Evolutionary conservation across 352 stramenopile genomes (phyloP).

Genomic region (Globisporangium paddicum): DNA sequence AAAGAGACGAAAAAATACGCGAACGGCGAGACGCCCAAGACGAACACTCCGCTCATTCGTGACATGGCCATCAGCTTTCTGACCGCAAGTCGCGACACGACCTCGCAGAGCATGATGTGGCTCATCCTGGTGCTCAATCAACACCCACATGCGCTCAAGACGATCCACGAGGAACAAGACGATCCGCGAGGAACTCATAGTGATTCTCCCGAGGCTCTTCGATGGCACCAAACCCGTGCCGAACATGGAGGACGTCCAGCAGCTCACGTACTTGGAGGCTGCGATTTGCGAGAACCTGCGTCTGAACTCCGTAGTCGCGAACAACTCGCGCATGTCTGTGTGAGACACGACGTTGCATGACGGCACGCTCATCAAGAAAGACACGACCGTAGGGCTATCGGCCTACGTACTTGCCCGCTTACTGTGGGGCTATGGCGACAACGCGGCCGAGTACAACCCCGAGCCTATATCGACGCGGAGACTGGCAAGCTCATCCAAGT

Average conservation of each 20-base stretch:
- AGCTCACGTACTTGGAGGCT: conserved; percentile 45
- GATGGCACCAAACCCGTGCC: conserved; percentile 14
- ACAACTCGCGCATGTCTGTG: conserved; percentile 28
- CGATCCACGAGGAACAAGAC: conserved; percentile 22
- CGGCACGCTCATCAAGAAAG: conserved; percentile 33
- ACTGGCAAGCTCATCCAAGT: conserved; percentile 24
- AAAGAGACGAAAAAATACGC: conserved; percentile 19
- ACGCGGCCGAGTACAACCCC: conserved; percentile 38
- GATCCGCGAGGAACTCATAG: too few relatives aligned
- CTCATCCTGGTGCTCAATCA: conserved; percentile 70
- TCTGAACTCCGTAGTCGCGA: conserved; percentile 36
- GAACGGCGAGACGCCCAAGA: not conserved
- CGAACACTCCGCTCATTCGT: conserved; percentile 31
- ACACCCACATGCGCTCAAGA: conserved; percentile 33
- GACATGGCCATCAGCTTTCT: conserved; percentile 84
- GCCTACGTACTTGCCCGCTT: conserved; percentile 38
- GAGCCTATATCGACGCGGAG: conserved; percentile 34
- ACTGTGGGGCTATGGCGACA: conserved; percentile 32
- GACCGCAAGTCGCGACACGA: conserved; percentile 73
- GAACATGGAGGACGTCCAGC: conserved; percentile 35
- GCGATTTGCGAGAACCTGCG: conserved; percentile 44
- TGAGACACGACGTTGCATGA: conserved; percentile 38
- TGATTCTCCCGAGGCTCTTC: conserved; percentile 26
- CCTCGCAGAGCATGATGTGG: conserved; percentile 66
- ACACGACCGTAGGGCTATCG: conserved; percentile 27